Percentiles rank a stretch among this genome's conserved stretches.
Evolutionary conservation across 1,284 basidiomycete species (phyloP).

Genomic region (Marasmius tenuissimus): DNA sequence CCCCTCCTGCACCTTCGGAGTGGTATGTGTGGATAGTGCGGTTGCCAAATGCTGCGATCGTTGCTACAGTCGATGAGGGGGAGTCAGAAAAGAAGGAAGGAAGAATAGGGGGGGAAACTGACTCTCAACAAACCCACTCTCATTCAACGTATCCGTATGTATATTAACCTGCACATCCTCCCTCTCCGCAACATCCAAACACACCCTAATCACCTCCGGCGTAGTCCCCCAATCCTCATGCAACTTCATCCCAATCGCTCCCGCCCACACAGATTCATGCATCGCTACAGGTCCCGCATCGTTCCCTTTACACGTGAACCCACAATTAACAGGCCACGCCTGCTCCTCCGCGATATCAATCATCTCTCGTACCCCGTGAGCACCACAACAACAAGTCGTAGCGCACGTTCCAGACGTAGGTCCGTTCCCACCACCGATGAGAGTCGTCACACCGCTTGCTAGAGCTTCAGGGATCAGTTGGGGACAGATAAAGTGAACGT

Average conservation of each 20-base stretch:
- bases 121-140: constrained; percentile 93
- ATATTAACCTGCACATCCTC: constrained; percentile 98
- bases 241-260: constrained; percentile 90
- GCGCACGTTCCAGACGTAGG: constrained; percentile 90
- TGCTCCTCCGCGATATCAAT: constrained; percentile 77
- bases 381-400: constrained; percentile 92
- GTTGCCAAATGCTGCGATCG: constrained; percentile 87
- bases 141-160: constrained; percentile 96
- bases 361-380: constrained; percentile 88
- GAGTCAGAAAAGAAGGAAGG: constrained; percentile 1
- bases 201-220: constrained; percentile 80
- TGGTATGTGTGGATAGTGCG: constrained; percentile 99
- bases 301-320: constrained; percentile 93
- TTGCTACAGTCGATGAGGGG: constrained; percentile 50
- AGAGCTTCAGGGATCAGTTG: constrained; percentile 82
- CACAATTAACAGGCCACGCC: constrained; percentile 88
- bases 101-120: constrained; percentile 19
- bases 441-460: constrained; percentile 77
- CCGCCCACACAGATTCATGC: constrained; percentile 85
- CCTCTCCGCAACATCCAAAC: constrained; percentile 83
- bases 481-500: constrained; percentile 93
- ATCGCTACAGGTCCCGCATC: constrained; percentile 75
- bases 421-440: constrained; percentile 93
- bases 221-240: constrained; percentile 99
- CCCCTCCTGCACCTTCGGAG: constrained; percentile 92